Percentiles rank a stretch among this genome's conserved stretches.
Conservation (phyloP, 192 early-diverging fungal species). For the Rhizophagus prolifer region DNA sequence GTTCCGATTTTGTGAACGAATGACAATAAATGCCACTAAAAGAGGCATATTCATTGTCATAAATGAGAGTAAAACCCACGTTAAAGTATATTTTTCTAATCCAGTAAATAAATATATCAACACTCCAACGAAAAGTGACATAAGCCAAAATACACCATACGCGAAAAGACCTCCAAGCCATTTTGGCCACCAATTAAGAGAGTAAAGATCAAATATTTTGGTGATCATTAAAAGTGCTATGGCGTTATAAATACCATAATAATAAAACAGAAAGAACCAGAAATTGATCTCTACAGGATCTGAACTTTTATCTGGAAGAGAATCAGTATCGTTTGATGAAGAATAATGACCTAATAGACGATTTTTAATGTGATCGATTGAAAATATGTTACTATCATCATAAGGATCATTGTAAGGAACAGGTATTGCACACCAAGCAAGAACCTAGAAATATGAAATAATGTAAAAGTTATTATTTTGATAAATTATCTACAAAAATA, state of each 20-base stretch:
- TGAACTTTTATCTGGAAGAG: constrained; percentile 27
- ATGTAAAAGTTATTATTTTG: constrained; percentile 38
- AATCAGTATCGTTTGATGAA: not conserved
- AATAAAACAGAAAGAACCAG: constrained; percentile 78
- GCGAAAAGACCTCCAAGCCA: constrained; percentile 60
- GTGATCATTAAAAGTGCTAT: constrained; percentile 70
- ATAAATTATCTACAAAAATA: not conserved
- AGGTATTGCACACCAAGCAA: constrained; percentile 60
- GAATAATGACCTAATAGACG: not conserved
- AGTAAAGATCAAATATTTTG: constrained; percentile 76
- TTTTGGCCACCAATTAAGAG: constrained; percentile 79
- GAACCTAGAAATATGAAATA: constrained; percentile 40
- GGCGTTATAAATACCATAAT: constrained; percentile 76
- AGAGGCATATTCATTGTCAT: constrained; percentile 74
- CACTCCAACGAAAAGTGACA: constrained; percentile 57
- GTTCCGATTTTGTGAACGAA: constrained; percentile 48
- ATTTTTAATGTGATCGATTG: not conserved
- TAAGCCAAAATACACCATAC: constrained; percentile 67
- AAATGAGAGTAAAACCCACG: constrained; percentile 71
- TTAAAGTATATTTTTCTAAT: constrained; percentile 55
- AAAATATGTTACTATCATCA: not conserved
- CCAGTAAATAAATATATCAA: constrained; percentile 55
- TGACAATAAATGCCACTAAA: constrained; percentile 58
- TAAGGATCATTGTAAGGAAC: constrained; percentile 44
- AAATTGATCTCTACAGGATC: constrained; percentile 61